Percentiles rank a stretch among this genome's conserved stretches.
phyloP scores from a whole-genome alignment of 495 filamentous ascomycete species.

The Mytilinidion resinicola region DNA sequence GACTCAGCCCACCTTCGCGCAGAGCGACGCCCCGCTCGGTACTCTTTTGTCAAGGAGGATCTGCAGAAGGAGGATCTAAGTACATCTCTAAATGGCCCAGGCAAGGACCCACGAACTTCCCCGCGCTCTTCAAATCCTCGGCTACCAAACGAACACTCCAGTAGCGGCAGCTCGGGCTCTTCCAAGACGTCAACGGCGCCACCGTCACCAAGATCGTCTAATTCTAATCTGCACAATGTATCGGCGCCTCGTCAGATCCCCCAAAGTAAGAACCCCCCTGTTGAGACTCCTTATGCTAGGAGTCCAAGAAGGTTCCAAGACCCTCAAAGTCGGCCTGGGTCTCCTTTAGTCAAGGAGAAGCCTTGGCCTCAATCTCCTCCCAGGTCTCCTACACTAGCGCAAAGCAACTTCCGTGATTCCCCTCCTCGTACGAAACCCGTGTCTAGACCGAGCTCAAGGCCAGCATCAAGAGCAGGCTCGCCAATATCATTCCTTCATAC shows the following conservation, averaged over 20 bases:
- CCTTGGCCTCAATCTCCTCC: constrained; percentile 14
- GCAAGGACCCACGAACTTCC: not conserved
- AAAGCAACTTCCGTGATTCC: constrained; percentile 7
- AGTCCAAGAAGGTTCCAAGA: constrained; percentile 9
- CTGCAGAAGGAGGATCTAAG: constrained; percentile 23
- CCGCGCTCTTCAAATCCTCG: not conserved
- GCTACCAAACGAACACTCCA: not conserved
- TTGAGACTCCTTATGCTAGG: constrained; percentile 7
- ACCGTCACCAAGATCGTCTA: constrained; percentile 21
- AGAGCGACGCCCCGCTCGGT: constrained; percentile 21
- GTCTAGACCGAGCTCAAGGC: constrained; percentile 10
- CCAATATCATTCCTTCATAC: constrained; percentile 9
- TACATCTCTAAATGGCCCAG: not conserved
- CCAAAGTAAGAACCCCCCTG: not conserved
- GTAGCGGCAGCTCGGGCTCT: constrained; percentile 12
- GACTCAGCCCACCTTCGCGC: constrained; percentile 12
- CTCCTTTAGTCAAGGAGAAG: constrained; percentile 7
- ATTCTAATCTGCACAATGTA: constrained; percentile 10
- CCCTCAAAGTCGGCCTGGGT: constrained; percentile 3
- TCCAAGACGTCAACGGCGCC: constrained; percentile 19
- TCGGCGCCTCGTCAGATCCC: not conserved
- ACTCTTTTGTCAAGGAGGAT: constrained; percentile 27
- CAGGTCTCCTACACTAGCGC: constrained; percentile 16
- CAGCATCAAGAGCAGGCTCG: constrained; percentile 11
- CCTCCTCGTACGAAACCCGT: constrained; percentile 12